phyloP scores from a whole-genome alignment of 2,329 filamentous ascomycete genomes.

The Grosmannia penicillata region DNA sequence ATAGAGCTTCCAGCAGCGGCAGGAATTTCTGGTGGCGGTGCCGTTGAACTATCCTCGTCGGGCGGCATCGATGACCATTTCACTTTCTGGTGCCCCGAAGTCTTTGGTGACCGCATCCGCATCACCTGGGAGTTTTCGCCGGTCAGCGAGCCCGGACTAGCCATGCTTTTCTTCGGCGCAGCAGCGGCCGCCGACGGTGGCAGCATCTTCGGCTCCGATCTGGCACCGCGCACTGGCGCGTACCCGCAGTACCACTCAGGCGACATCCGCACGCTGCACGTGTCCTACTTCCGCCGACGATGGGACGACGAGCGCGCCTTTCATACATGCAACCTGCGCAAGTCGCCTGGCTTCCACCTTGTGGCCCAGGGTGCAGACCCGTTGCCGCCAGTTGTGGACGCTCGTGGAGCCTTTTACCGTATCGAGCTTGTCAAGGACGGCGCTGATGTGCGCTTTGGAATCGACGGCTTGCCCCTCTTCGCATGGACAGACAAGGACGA shows the following conservation, averaged over 20 bases:
- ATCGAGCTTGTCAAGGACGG: background rate
- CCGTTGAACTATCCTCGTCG: background rate
- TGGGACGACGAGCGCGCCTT: background rate
- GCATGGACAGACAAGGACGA: background rate
- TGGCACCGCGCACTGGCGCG: background rate
- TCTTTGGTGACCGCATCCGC: slow-evolving; percentile 1
- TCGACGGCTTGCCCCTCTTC: background rate
- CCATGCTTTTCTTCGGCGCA: slow-evolving; percentile 1
- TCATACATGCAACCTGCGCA: slow-evolving; percentile 2
- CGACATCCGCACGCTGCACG: slow-evolving; percentile 1
- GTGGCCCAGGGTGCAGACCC: slow-evolving; percentile 2
- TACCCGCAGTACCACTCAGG: slow-evolving; percentile 2
- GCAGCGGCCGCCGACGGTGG: background rate
- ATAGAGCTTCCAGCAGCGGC: background rate
- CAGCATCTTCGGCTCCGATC: background rate
- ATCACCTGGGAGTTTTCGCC: slow-evolving; percentile 2
- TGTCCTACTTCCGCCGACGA: slow-evolving; percentile 2
- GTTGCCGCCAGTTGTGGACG: background rate
- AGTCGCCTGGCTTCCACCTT: slow-evolving; percentile 1
- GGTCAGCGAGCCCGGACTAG: background rate
- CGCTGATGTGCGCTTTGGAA: background rate
- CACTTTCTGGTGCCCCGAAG: background rate
- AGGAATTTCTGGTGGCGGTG: background rate
- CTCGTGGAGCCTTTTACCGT: background rate
- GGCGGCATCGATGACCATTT: background rate